A percentile compares a stretch with the other conserved stretches of the same genome.
These are phyloP conservation scores for Colletotrichum sp. DNA, from an alignment of 2,329 filamentous ascomycete species.

Conservation along the genomic window DNA sequence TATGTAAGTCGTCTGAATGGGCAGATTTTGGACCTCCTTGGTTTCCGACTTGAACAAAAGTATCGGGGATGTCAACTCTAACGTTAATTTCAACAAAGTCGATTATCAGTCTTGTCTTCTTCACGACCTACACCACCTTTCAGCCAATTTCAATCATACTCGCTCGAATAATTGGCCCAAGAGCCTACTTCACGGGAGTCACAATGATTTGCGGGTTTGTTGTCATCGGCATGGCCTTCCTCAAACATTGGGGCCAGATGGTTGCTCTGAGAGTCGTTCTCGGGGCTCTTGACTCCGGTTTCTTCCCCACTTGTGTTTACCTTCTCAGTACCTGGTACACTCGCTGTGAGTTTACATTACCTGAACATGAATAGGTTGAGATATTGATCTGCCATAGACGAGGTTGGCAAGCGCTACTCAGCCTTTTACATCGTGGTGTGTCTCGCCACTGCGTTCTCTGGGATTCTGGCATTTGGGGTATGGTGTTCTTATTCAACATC, in stretches of 20 bases:
- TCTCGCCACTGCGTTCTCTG: slow-evolving; percentile 27
- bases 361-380: slow-evolving; percentile 45
- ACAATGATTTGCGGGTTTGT: slow-evolving; percentile 25
- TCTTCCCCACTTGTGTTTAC: slow-evolving; percentile 58
- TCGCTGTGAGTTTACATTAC: slow-evolving; percentile 36
- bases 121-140: slow-evolving; percentile 26
- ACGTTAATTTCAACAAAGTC: background rate
- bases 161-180: slow-evolving; percentile 24
- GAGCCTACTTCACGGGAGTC: slow-evolving; percentile 25
- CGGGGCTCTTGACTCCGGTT: slow-evolving; percentile 26
- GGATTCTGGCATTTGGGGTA: slow-evolving; percentile 25
- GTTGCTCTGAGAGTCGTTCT: slow-evolving; percentile 22
- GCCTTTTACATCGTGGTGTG: slow-evolving; percentile 31
- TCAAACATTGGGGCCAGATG: slow-evolving; percentile 18
- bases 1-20: background rate
- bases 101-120: slow-evolving; percentile 24
- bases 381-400: slow-evolving; percentile 31
- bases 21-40: background rate
- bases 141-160: slow-evolving; percentile 26
- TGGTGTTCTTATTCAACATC: slow-evolving; percentile 20
- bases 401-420: slow-evolving; percentile 63
- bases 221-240: slow-evolving; percentile 28
- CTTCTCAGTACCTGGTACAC: slow-evolving; percentile 73
- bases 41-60: background rate
- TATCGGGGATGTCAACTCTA: background rate